Conservation (phyloP, 2,329 filamentous ascomycete genomes). For the Atkinsonella hypoxylon region DNA sequence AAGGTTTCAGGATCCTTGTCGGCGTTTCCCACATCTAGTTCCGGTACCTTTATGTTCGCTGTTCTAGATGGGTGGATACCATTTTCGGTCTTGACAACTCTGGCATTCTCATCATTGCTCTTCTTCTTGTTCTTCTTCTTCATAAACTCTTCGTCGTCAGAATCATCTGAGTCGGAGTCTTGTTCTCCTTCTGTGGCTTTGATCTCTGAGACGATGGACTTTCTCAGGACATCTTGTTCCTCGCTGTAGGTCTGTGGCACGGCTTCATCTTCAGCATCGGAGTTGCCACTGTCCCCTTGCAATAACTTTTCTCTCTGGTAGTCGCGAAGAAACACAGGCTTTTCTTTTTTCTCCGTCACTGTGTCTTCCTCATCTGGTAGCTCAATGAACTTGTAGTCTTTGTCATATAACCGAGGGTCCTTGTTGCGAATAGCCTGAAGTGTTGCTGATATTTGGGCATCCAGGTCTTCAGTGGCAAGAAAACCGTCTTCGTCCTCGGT, state of each 20-base stretch:
- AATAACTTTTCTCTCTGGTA: constrained; percentile 90
- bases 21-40: constrained; percentile 59
- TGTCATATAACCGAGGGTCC: constrained; percentile 84
- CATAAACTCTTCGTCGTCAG: constrained; percentile 55
- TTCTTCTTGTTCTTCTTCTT: constrained; percentile 44
- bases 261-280: constrained; percentile 46
- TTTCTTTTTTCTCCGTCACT: constrained; percentile 52
- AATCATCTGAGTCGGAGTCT: constrained; percentile 30
- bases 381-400: constrained; percentile 64
- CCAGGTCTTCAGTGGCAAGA: constrained; percentile 72
- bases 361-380: constrained; percentile 40
- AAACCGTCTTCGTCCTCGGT: constrained; percentile 86
- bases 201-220: constrained; percentile 68
- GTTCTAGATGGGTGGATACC: constrained; percentile 46
- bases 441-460: constrained; percentile 77
- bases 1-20: constrained; percentile 86
- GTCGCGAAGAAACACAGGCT: constrained; percentile 75
- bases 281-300: constrained; percentile 50
- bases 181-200: constrained; percentile 44
- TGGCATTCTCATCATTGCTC: constrained; percentile 24
- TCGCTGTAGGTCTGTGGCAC: constrained; percentile 64
- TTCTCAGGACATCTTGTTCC: constrained; percentile 77
- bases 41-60: constrained; percentile 32
- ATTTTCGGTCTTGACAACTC: constrained; percentile 21
- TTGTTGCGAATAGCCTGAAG: constrained; percentile 80